A percentile compares a stretch with the other conserved stretches of the same genome.
phyloP scores from a whole-genome alignment of 2,329 filamentous ascomycete species.

The Penicillium sp. region DNA sequence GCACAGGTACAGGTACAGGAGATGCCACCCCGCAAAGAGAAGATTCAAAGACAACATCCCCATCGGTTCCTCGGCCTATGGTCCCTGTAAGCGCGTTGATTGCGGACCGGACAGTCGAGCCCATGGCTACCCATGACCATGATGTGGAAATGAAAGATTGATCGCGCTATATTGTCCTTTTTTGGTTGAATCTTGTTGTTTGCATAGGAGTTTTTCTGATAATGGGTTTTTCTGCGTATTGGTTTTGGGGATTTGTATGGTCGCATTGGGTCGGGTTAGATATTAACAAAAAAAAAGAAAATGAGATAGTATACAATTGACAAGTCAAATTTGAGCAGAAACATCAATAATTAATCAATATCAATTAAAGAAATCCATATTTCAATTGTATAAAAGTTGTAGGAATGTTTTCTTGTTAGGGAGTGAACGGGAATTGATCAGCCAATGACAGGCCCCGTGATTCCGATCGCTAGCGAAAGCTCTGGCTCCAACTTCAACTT shows the following conservation, averaged over 20 bases:
- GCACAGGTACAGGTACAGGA: slow-evolving; percentile 17
- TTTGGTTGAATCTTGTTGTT: slow-evolving; percentile 13
- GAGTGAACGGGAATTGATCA: slow-evolving; percentile 19
- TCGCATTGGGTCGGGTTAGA: slow-evolving; percentile 16
- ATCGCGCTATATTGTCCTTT: neutral
- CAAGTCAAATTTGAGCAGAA: neutral
- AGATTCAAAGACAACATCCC: slow-evolving; percentile 23
- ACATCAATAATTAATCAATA: neutral
- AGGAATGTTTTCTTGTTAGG: slow-evolving; percentile 9
- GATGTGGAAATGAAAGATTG: slow-evolving; percentile 58
- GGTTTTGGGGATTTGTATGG: slow-evolving; percentile 11
- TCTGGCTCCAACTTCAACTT: slow-evolving; percentile 42
- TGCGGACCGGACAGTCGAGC: slow-evolving; percentile 53
- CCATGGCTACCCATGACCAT: slow-evolving; percentile 39
- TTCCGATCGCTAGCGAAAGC: slow-evolving; percentile 44
- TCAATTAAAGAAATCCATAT: neutral
- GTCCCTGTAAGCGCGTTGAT: slow-evolving; percentile 54
- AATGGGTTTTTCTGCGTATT: slow-evolving; percentile 6
- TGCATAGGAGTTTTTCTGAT: slow-evolving; percentile 23
- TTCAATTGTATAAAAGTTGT: neutral
- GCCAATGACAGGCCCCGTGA: slow-evolving; percentile 42
- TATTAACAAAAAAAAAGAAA: neutral
- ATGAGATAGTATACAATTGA: slow-evolving; percentile 3
- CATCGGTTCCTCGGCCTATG: slow-evolving; percentile 33
- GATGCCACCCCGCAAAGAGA: slow-evolving; percentile 13